Conservation (phyloP, 225 moss, liverwort and hornwort species). For the Antitrichia curtipendula region DNA sequence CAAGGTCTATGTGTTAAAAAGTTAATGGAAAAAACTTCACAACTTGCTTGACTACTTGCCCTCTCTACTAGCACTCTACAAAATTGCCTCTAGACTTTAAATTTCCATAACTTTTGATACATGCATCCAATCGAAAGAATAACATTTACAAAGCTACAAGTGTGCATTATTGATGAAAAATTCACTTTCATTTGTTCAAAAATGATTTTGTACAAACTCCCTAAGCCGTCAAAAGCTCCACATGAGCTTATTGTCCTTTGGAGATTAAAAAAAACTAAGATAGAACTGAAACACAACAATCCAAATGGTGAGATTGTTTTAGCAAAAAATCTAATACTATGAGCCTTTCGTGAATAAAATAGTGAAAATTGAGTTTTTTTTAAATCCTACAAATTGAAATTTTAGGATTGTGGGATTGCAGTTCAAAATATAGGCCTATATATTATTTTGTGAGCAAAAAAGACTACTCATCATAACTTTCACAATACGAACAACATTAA, state of each 20-base stretch:
- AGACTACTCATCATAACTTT: neutral
- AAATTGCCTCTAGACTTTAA: fast-evolving
- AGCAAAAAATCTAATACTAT: neutral
- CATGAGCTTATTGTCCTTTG: fast-evolving
- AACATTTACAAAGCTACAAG: no score
- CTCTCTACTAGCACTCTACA: neutral
- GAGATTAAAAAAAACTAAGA: neutral
- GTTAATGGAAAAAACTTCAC: neutral
- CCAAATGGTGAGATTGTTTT: neutral
- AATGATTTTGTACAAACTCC: neutral
- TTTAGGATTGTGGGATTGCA: fast-evolving
- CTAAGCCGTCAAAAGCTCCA: neutral
- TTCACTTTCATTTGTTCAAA: neutral
- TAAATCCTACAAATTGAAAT: fast-evolving
- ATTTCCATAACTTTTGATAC: neutral
- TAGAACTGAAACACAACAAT: neutral
- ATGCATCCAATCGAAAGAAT: fast-evolving
- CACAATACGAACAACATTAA: neutral
- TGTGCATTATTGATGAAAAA: fast-evolving
- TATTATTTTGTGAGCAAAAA: neutral
- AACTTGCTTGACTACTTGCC: neutral
- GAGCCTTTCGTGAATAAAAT: neutral
- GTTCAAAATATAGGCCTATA: neutral
- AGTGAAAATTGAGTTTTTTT: neutral
- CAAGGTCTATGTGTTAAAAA: neutral